Conservation (phyloP, 2,329 filamentous ascomycete species). For the Fusarium udum region DNA sequence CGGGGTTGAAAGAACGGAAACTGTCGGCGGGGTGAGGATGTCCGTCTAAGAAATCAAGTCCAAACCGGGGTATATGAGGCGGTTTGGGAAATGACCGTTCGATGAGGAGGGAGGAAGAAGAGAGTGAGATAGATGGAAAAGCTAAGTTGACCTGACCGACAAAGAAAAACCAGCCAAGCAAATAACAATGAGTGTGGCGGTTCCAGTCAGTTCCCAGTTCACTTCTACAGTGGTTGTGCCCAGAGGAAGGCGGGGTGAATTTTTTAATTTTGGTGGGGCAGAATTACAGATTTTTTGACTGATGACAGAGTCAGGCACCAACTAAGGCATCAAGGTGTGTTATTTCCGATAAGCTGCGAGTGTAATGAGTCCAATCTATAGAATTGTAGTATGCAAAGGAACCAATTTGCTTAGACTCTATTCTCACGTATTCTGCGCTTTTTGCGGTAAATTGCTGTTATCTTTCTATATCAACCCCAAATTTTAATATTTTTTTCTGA, state of each 20-base stretch:
- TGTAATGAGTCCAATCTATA: neutral
- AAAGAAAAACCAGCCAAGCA: conserved; percentile 41
- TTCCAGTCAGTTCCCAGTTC: conserved; percentile 40
- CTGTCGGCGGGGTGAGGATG: conserved; percentile 35
- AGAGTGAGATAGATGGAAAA: conserved; percentile 27
- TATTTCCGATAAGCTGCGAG: neutral
- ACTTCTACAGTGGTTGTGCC: conserved; percentile 26
- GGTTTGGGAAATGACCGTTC: conserved; percentile 39
- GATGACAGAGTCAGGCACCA: conserved; percentile 49
- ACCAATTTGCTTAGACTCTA: neutral
- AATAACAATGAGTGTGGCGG: conserved; percentile 43
- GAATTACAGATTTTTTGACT: conserved; percentile 49
- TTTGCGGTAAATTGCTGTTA: neutral
- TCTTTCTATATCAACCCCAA: neutral
- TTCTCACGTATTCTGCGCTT: neutral
- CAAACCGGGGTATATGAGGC: conserved; percentile 38
- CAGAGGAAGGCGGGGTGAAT: conserved; percentile 54
- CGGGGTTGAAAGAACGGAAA: conserved; percentile 42
- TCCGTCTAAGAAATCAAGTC: conserved; percentile 35
- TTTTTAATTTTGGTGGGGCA: conserved; percentile 52
- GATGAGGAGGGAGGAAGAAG: conserved; percentile 28
- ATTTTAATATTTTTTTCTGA: neutral
- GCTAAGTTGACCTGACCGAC: conserved; percentile 30
- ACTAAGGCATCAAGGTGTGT: conserved; percentile 47
- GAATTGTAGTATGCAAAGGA: neutral